Conservation (phyloP, 352 stramenopile species). For the Pythium chondricola region DNA sequence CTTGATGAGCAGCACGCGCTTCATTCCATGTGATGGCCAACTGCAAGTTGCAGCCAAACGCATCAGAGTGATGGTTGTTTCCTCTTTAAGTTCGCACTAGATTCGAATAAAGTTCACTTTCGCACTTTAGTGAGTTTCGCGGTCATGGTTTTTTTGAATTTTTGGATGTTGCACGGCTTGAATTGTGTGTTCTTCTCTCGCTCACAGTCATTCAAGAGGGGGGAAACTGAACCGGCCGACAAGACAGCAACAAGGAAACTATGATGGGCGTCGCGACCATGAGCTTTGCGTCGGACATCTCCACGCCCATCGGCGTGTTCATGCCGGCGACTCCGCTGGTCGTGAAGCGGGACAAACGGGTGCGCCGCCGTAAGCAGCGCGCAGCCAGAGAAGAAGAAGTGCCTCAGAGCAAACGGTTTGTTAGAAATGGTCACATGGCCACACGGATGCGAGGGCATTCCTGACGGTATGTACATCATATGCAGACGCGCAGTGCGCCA, state of each 20-base stretch:
- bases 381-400: neutral
- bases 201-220: conserved; percentile 18
- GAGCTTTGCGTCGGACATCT: conserved; percentile 1
- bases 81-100: no score
- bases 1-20: no score
- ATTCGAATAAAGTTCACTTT: no score
- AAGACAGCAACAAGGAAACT: neutral
- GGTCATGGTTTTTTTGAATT: no score
- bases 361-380: conserved; percentile 27
- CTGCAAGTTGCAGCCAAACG: no score
- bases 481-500: conserved; percentile 20
- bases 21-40: no score
- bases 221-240: neutral
- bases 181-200: no score
- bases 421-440: conserved; percentile 9
- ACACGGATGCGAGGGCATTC: no score
- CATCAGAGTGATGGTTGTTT: no score
- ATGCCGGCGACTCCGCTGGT: conserved; percentile 43
- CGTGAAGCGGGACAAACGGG: conserved; percentile 50
- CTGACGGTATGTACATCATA: neutral
- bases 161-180: no score
- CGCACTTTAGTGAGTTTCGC: no score
- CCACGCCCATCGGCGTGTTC: conserved; percentile 21
- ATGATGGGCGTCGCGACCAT: conserved; percentile 13
- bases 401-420: conserved; percentile 23